Conservation (phyloP, 2,329 filamentous ascomycete species). For the Dendrostoma leiphaemia region DNA sequence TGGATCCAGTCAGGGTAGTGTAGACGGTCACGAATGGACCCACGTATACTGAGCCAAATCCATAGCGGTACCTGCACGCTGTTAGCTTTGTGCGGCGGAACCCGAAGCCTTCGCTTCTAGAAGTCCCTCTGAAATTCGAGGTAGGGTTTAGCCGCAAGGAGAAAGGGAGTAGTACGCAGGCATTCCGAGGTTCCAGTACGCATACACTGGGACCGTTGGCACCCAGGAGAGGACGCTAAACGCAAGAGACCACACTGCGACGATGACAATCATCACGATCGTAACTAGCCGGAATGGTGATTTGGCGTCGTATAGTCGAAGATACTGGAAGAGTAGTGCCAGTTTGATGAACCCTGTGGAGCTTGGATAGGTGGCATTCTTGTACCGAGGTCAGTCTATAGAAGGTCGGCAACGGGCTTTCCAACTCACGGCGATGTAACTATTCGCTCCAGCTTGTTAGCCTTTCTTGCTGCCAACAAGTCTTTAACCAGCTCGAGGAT, state of each 20-base stretch:
- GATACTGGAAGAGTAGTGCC: constrained; percentile 23
- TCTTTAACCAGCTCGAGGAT: too few species aligned
- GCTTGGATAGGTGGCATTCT: constrained; percentile 22
- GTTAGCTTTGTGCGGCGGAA: too few species aligned
- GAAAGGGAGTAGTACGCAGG: too few species aligned
- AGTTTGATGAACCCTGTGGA: constrained; percentile 22
- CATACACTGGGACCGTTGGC: constrained; percentile 29
- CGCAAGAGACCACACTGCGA: constrained; percentile 28
- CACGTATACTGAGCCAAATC: constrained; percentile 28
- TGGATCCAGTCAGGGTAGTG: constrained; percentile 28
- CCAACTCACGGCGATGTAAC: too few species aligned
- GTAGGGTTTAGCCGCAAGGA: too few species aligned
- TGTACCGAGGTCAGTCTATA: too few species aligned
- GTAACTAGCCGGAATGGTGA: constrained; percentile 19
- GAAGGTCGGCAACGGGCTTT: too few species aligned
- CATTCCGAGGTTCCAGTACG: constrained; percentile 31
- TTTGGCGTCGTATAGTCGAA: constrained; percentile 20
- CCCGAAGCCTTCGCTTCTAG: background rate
- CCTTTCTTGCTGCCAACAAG: too few species aligned
- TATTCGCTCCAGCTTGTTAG: too few species aligned
- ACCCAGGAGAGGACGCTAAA: constrained; percentile 32
- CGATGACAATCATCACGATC: constrained; percentile 24
- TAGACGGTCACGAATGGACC: constrained; percentile 27
- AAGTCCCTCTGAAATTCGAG: too few species aligned
- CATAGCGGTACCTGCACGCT: too few species aligned